Evolutionary conservation across 148 eudicot species (phyloP), one percentile per base, ranked within the genome.

Genomic region (Mesembryanthemum crystallinum): DNA sequence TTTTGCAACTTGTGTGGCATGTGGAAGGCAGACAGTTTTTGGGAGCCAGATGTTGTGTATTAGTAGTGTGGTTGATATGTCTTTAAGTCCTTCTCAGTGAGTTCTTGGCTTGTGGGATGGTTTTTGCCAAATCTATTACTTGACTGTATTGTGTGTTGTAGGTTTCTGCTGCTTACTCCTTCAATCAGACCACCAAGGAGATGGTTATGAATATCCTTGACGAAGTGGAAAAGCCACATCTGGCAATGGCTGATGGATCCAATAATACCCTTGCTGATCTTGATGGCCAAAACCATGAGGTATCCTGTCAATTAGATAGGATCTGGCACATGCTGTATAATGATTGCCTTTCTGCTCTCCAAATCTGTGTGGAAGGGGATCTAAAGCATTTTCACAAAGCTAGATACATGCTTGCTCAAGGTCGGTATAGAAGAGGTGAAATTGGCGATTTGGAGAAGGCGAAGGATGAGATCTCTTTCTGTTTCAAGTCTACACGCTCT

Each of bases 331-430:
- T 87, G 82, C 94, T 95, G 52, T 95, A 92, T 77, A 86, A 72
- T 65, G 99, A 95, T 82, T 95, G 97, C 83, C 94, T 92, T 83
- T 85, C 96, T 76, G 99, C 97, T 30, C 90, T 95, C 71, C 88
- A 85, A 78, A 84, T 74, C 52, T 95, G 99, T 80, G 90, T 92
- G 73, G 99, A 95, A 76, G 99, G 98, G 65, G 99, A 95, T 82
- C 89, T 95, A 61, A 95, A 95, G 72, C 99, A 95, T 88, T 95
- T 90, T 79, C 99, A 95, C 80, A 95, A 92, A 86, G 99, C 99
- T 66, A 86, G 99, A 80, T 91, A 92, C 81, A 90, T 92, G 97
- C 96, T 95, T 85, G 94, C 99, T 64, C 99, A 87, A 89, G 97
- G 97, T 64, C 76, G 85, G 61, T 91, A 95, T 78, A 83, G 79